Evolutionary conservation across 1,139 yeast species (phyloP).

Genomic region (Sugiyamaella pinicola): DNA sequence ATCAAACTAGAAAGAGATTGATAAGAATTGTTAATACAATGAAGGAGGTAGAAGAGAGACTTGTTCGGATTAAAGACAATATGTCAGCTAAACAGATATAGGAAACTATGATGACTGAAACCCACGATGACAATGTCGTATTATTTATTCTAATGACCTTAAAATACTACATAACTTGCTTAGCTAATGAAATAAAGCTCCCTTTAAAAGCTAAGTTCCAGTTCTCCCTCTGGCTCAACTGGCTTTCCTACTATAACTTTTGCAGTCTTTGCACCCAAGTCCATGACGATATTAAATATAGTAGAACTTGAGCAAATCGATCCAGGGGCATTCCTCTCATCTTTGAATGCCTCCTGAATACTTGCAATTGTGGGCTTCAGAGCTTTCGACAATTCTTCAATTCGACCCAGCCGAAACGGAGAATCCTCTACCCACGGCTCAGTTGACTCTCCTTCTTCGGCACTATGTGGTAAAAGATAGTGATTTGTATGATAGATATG

Average conservation of each 20-base stretch:
- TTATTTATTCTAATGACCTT: slow-evolving; percentile 1
- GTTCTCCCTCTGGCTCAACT: slow-evolving; percentile 20
- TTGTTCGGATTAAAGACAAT: slow-evolving; percentile 25
- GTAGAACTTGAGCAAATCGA: slow-evolving; percentile 30
- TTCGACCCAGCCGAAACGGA: slow-evolving; percentile 26
- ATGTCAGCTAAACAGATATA: slow-evolving; percentile 4
- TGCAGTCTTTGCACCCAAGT: slow-evolving; percentile 25
- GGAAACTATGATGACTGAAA: no score
- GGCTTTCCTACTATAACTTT: slow-evolving; percentile 29
- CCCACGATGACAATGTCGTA: not conserved
- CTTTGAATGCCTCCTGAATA: slow-evolving; percentile 28
- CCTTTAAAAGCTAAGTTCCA: slow-evolving; percentile 7
- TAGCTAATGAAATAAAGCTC: not conserved
- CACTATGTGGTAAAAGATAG: slow-evolving; percentile 28
- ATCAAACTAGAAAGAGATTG: slow-evolving; percentile 30
- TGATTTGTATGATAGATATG: slow-evolving; percentile 31
- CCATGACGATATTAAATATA: slow-evolving; percentile 33
- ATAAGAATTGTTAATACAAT: slow-evolving; percentile 27
- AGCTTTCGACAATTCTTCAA: slow-evolving; percentile 25
- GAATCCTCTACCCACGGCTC: slow-evolving; percentile 30
- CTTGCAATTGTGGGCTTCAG: slow-evolving; percentile 22
- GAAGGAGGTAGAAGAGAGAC: slow-evolving; percentile 29
- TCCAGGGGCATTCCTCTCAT: slow-evolving; percentile 27
- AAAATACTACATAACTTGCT: not conserved
- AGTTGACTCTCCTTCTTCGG: slow-evolving; percentile 21